Evolutionary conservation across 2,329 filamentous ascomycete genomes (phyloP), one percentile per base, ranked within the genome.

Genomic region (Metarhizium anisopliae): DNA sequence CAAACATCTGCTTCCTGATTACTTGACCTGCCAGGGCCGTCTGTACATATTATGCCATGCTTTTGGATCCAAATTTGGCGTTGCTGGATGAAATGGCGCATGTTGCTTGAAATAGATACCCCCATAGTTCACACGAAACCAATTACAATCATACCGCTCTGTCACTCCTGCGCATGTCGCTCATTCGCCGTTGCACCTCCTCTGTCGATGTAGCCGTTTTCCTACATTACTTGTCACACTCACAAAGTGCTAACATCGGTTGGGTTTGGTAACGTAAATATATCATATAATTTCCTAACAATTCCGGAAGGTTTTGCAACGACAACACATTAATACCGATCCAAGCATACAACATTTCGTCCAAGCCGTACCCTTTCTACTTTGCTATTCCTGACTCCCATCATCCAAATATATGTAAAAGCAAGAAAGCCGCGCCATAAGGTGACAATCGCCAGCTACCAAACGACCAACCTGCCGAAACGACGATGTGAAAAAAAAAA

Each of bases 341-440:
- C 51, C 45, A 56, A 56, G 47, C 47, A n/a, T 50, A 53, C 51
- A 56, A 50, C 35, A 53, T 6, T 45, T 53, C 45, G 29, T 53
- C 29, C 51, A 56, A 50, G 45, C 47, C 36, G 45, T 25, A 50
- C 42, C 54, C 36, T 8, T 35, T 38, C 45, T 43, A 49, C 32
- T 50, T 45, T 52, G 54, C 55, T 50, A 53, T 20, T 53, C 51
- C 47, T 35, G 52, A 57, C 52, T 54, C 52, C 52, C 47, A 20
- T 35, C 18, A 52, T 49, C 52, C 51, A 53, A 56, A 45, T 50
- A 35, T 16, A 52, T 6, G 20, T 40, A 36, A 54, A 47, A 49
- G 32, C 32, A 54, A 56, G 16, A 51, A 35, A 47, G 47, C 40
- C 30, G 43, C 51, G 32, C 54, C 42, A 16, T 32, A n/a, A 18